Base-by-base conservation (phyloP, 2,329 filamentous ascomycete species). In the Paraphaeosphaeria minitans region DNA sequence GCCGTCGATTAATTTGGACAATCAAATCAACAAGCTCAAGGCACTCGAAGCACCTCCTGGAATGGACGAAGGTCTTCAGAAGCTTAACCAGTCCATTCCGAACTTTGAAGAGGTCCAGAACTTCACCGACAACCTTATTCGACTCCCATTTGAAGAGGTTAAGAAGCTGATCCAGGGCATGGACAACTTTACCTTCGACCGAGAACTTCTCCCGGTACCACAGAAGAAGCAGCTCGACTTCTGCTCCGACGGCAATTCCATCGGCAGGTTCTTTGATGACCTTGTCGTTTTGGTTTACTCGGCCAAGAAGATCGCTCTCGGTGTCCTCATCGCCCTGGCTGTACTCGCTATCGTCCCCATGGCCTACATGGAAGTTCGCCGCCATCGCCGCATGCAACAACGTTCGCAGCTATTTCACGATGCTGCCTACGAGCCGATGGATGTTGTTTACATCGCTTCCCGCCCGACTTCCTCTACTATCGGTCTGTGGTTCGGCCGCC, bases 381-480 rank as follows among this genome's bases (percentile, higher is more conserved):
- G 90, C 55, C 98, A 89, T 87, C 85, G 86, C 47, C 84, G 82
- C 33, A 90, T 93, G 83, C 85, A 89, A 74, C 81, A 88, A 65
- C 88, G 89, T 58, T 86, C 91, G 22, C 80, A 83, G 56, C 81
- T 93, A 33, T 84, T 96, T 66, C 81, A 84, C 65, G 82, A 89
- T 56, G 84, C 86, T 31, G 87, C 88, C 72, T 93, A 53, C 50
- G 50, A 98, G 70, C 85, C 90, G 0, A 87, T 97, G 83, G 94
- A 98, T 73, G 87, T 93, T 37, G 86, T 96, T 43, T 96, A 97
- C 78, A 90, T 97, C 65, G 87, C 89, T 33, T 93, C 92, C 35
- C 87, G 92, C 22, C 93, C 94, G 1, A 87, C 89, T 67, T 91
- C 92, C 0, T 86, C 92, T 1, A 83, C 83, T 1, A 79, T 84